These are phyloP conservation scores for Xylariomycetidae sp. DNA, from an alignment of 2,329 filamentous ascomycete genomes.

Conservation along the genomic window DNA sequence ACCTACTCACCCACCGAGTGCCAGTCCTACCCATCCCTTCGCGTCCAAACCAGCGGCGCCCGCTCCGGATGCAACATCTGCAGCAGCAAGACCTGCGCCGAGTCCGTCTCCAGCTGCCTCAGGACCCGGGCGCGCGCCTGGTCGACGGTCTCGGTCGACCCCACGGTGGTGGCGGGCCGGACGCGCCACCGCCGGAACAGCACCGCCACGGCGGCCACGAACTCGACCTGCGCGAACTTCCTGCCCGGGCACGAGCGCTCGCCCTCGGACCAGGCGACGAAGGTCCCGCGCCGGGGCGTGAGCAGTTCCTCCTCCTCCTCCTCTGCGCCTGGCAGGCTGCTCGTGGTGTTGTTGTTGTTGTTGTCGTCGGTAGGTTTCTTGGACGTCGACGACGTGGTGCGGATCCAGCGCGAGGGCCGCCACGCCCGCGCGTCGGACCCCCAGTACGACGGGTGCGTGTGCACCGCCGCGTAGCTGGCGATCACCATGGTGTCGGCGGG, in stretches of 20 bases:
- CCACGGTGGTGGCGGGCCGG: not conserved
- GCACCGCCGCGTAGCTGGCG: constrained; percentile 1
- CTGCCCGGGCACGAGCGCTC: constrained; percentile 21
- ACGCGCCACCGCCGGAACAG: constrained; percentile 6
- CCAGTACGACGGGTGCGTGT: constrained; percentile 4
- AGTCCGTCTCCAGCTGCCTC: constrained; percentile 6
- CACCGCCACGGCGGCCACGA: constrained; percentile 17
- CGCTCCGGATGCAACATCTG: constrained; percentile 12
- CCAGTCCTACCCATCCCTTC: too few relatives aligned
- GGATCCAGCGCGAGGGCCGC: constrained; percentile 21
- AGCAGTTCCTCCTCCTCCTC: constrained; percentile 12
- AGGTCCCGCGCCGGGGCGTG: constrained; percentile 9
- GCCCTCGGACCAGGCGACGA: constrained; percentile 25
- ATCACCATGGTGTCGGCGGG: constrained; percentile 4
- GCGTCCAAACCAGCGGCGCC: constrained; percentile 5
- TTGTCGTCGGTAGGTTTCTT: not conserved
- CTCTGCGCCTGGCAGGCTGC: too few relatives aligned
- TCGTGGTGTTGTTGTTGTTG: not conserved
- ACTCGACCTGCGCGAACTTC: constrained; percentile 28
- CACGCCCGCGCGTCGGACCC: constrained; percentile 17
- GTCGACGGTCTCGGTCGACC: constrained; percentile 1
- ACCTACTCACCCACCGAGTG: too few relatives aligned
- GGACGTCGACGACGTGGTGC: too few relatives aligned
- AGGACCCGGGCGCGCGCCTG: constrained; percentile 1
- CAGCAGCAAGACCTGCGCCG: constrained; percentile 3